Evolutionary conservation across 2,329 filamentous ascomycete genomes (phyloP).

Genomic region (Penicillium nordicum): DNA sequence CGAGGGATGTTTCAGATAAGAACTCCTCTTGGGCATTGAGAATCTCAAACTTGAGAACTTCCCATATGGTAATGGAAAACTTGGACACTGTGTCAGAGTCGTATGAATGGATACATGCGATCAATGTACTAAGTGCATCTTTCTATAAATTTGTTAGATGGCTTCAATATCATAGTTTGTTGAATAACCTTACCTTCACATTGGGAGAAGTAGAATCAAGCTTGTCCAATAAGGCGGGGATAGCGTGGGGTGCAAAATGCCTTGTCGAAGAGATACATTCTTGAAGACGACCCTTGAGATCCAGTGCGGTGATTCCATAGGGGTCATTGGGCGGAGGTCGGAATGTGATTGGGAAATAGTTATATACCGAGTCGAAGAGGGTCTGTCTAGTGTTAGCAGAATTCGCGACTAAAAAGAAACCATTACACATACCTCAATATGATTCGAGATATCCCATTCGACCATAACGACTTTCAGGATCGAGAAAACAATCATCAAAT

Average conservation of each 20-base stretch:
- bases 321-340: constrained; percentile 66
- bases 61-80: constrained; percentile 65
- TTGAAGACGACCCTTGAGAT: constrained; percentile 62
- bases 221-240: constrained; percentile 66
- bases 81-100: constrained; percentile 57
- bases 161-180: neutral
- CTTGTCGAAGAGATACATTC: constrained; percentile 62
- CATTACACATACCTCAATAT: constrained; percentile 51
- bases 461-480: constrained; percentile 64
- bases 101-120: constrained; percentile 59
- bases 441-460: constrained; percentile 62
- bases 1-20: constrained; percentile 58
- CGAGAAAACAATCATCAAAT: constrained; percentile 68
- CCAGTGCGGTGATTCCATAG: constrained; percentile 66
- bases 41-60: constrained; percentile 66
- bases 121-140: constrained; percentile 63
- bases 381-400: constrained; percentile 31
- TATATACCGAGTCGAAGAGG: constrained; percentile 66
- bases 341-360: constrained; percentile 71
- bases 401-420: neutral
- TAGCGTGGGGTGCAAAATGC: constrained; percentile 63
- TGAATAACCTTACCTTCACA: constrained; percentile 54
- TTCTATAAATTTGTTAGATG: constrained; percentile 42
- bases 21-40: constrained; percentile 65
- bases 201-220: constrained; percentile 66